Percentiles rank a stretch among this genome's conserved stretches.
phyloP scores from a whole-genome alignment of 2,329 filamentous ascomycete genomes.

The Biscogniauxia mediterranea region DNA sequence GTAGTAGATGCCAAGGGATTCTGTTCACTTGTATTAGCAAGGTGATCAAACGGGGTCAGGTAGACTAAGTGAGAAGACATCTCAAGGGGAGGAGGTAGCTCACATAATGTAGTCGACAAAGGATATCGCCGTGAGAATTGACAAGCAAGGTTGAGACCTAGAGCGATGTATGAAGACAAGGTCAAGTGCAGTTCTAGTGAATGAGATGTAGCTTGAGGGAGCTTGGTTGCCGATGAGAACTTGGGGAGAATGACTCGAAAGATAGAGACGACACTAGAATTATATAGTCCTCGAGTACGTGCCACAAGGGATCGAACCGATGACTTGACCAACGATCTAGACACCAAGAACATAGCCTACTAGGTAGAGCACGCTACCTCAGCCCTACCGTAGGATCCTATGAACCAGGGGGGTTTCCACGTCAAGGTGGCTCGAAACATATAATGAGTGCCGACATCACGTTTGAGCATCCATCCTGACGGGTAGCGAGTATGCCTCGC shows the following conservation, averaged over 20 bases:
- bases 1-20: neutral
- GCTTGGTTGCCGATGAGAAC: neutral
- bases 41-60: neutral
- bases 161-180: neutral
- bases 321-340: slow-evolving; percentile 11
- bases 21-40: neutral
- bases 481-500: slow-evolving; percentile 10
- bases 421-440: slow-evolving; percentile 8
- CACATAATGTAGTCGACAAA: neutral
- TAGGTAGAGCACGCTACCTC: slow-evolving; percentile 16
- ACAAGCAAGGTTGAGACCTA: neutral
- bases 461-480: slow-evolving; percentile 9
- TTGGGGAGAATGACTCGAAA: slow-evolving; percentile 6
- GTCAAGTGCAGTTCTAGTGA: slow-evolving; percentile 1
- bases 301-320: slow-evolving; percentile 5
- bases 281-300: slow-evolving; percentile 19
- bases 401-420: slow-evolving; percentile 14
- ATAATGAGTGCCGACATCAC: slow-evolving; percentile 8
- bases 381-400: slow-evolving; percentile 25
- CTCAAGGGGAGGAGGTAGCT: neutral
- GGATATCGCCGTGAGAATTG: neutral
- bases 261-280: slow-evolving; percentile 14
- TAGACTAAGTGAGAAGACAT: neutral
- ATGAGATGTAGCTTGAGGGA: neutral
- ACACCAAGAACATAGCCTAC: slow-evolving; percentile 13